Evolutionary conservation across 345 rosid genomes (phyloP).

Genomic region (Euphorbia pulcherrima): DNA sequence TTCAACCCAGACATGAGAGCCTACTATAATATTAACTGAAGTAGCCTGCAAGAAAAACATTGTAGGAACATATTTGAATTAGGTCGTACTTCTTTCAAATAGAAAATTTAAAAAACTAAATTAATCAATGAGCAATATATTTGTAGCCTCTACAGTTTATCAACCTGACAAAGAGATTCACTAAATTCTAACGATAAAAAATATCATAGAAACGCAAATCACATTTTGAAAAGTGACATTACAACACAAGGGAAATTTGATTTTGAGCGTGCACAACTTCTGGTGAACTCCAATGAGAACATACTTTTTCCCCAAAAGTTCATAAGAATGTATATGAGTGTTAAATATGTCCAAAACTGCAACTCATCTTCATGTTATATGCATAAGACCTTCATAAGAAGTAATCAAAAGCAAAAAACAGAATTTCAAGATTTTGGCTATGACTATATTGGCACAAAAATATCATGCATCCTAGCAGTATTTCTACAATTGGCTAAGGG

Average conservation of each 20-base stretch:
- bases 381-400: background rate
- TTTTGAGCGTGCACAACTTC: background rate
- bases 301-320: background rate
- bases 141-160: background rate
- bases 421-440: background rate
- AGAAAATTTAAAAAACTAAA: background rate
- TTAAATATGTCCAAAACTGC: background rate
- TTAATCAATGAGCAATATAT: background rate
- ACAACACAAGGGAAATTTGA: background rate
- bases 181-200: background rate
- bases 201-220: background rate
- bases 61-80: background rate
- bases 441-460: background rate
- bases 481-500: constrained; percentile 5
- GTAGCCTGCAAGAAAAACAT: constrained; percentile 49
- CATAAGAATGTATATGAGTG: background rate
- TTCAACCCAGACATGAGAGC: constrained; percentile 98
- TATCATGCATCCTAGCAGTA: background rate
- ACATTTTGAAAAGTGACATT: background rate
- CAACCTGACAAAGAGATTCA: background rate
- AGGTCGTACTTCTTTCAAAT: background rate
- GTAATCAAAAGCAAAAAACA: background rate
- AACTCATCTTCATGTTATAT: background rate
- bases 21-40: constrained; percentile 79
- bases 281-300: background rate